Evolutionary conservation across 805 yeast genomes (phyloP), one percentile per base, ranked within the genome.

Genomic region (Zygosaccharomyces bailii): DNA sequence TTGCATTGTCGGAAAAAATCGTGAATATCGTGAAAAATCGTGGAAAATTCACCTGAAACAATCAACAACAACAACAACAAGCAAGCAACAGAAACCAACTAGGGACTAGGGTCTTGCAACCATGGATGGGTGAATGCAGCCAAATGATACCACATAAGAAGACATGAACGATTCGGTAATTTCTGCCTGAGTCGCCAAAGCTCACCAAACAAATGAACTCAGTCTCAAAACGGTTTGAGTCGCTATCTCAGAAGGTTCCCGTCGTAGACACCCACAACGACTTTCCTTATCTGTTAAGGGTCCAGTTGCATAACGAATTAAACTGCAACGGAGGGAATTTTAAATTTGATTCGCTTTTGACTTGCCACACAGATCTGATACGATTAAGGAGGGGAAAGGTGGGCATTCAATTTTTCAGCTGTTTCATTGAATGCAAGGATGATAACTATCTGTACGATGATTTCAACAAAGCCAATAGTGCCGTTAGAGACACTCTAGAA

Each of bases 401-500:
- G 10, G 80, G 80, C 0, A 55, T 73, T 21, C 80, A 76, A 50
- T 76, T 76, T 56, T 76, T 75, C 57, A 68, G 74, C 42, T 73
- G 75, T 36, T 76, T 60, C 57, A 70, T 74, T 34, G 78, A 73
- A 50, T 72, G 76, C 50, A 62, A 61, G 41, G 72, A 73, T 40
- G 58, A 56, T n/a, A 68, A 66, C 46, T 58, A 57, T 37, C 54
- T 68, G 4, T 72, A 68, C 42, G 67, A 66, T 38, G 75, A 75
- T 51, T 76, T 75, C 60, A 71, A 74, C 54, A 57, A 58, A 46
- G 62, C 71, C 23, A 72, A 67, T 45, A 57, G 64, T 33, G 70
- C 70, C 3, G 80, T 76, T 2, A 60, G 80, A 48, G 80, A 76
- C 55, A 75, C 80, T 1, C 39, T 76, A 49, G 82, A 76, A 50